Conservation (phyloP, 306 rosid species). For the Vigna radiata region DNA sequence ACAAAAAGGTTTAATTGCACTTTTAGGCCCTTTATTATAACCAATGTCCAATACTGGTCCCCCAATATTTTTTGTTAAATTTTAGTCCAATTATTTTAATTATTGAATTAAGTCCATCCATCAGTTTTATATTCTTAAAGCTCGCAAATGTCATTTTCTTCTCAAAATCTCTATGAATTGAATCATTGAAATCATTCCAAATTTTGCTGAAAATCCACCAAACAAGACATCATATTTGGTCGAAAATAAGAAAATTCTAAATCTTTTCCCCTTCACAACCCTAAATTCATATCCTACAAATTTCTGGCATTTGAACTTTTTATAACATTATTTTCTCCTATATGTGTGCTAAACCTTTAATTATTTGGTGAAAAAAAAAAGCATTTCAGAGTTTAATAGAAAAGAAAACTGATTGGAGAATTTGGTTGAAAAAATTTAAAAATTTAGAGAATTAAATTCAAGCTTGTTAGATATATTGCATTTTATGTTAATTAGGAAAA, state of each 20-base stretch:
- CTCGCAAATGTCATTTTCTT: neutral
- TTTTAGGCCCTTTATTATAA: neutral
- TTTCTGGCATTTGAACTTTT: neutral
- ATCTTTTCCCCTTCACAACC: neutral
- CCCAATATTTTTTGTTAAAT: conserved; percentile 1
- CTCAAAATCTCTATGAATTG: neutral
- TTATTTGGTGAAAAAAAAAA: neutral
- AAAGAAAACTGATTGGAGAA: neutral
- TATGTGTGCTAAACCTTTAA: neutral
- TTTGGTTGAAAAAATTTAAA: neutral
- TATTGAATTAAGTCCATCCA: neutral
- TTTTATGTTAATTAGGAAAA: too few relatives aligned
- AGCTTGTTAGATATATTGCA: neutral
- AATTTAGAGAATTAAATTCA: neutral
- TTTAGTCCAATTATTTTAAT: neutral
- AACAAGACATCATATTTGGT: neutral
- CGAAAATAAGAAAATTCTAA: neutral
- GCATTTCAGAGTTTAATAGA: neutral
- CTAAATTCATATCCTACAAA: conserved; percentile 1
- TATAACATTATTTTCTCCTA: neutral
- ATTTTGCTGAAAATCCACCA: neutral
- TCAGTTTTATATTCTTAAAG: neutral
- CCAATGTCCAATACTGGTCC: neutral
- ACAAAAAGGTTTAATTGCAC: conserved; percentile 3
- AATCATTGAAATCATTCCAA: neutral